Evolutionary conservation across 306 rosid species (phyloP), one percentile per base, ranked within the genome.

Genomic region (Quillaja saponaria): DNA sequence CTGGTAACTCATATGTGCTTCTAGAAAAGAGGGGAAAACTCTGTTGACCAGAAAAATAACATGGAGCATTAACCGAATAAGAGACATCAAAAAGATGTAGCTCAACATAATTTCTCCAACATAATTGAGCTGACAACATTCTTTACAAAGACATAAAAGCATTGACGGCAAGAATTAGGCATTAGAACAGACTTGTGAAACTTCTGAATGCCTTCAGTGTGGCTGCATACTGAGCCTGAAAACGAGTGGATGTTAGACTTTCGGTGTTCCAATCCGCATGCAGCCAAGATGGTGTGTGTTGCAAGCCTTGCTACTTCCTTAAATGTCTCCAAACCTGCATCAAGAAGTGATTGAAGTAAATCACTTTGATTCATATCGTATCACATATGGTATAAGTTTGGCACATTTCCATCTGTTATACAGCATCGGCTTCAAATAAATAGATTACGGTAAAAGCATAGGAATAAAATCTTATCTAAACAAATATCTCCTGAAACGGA

Each of bases 211-310:
- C 62, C 69, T 34, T 66, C 63, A 1, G 49, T 3, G 72, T 90
- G 95, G 65, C 64, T 51, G 62, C 97, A 87, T 10, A 64, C 63
- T 18, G 78, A 57, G 60, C 49, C 73, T 11, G 83, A 58, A 45
- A n/a, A n/a, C n/a, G 63, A 35, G 64, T 16, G 8, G 35, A 53
- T 13, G 6, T 52, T 51, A 28, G 66, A 49, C 62, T 55, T 73
- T 14, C 58, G 72, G 25, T 75, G 85, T 64, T 80, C 79, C 7
- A 81, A 70, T 66, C 54, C 79, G 74, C 94, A 81, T 7, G 81
- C 81, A 66, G 84, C 95, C 77, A 83, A 67, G 55, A 87, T 78
- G 21, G 87, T 69, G 71, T 87, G 95, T 0, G 94, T 87, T 21
- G 94, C 82, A 49, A 67, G 57, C 82, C 90, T 81, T 3, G 96